Evolutionary conservation across 495 filamentous ascomycete genomes (phyloP).

Genomic region (Cetradonia linearis): DNA sequence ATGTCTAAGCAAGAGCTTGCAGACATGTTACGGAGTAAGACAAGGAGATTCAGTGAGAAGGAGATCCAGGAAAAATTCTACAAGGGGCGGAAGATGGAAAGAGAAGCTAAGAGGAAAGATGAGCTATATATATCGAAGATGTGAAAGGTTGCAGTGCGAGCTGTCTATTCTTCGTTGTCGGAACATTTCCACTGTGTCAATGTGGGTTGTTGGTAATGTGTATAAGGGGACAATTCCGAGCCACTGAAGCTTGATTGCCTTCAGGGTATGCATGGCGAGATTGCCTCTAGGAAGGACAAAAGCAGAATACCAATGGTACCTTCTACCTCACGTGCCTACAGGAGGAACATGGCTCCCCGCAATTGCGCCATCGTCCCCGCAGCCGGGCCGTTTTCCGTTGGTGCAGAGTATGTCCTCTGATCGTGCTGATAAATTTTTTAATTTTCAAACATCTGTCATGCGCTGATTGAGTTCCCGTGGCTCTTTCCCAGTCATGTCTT

Average conservation of each 20-base stretch:
- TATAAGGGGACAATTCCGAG: background rate
- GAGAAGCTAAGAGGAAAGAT: conserved; percentile 14
- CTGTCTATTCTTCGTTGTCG: background rate
- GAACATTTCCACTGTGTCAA: background rate
- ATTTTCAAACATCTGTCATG: background rate
- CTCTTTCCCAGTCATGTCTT: conserved; percentile 34
- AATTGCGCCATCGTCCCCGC: conserved; percentile 16
- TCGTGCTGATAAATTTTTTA: background rate
- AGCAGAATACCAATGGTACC: background rate
- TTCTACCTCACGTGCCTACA: background rate
- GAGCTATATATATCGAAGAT: conserved; percentile 12
- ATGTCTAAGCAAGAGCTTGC: conserved; percentile 51
- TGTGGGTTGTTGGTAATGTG: background rate
- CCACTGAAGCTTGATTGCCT: background rate
- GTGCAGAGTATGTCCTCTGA: background rate
- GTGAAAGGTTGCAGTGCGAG: background rate
- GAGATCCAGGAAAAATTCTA: conserved; percentile 43
- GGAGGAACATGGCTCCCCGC: conserved; percentile 3
- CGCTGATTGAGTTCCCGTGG: no score
- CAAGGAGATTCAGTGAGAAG: conserved; percentile 47
- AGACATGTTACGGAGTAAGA: conserved; percentile 52
- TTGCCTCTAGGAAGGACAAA: background rate
- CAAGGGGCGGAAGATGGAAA: conserved; percentile 7
- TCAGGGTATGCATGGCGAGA: background rate
- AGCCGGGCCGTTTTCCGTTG: background rate